Conservation (phyloP, 148 eudicot genomes). For the Talinum fruticosum region DNA sequence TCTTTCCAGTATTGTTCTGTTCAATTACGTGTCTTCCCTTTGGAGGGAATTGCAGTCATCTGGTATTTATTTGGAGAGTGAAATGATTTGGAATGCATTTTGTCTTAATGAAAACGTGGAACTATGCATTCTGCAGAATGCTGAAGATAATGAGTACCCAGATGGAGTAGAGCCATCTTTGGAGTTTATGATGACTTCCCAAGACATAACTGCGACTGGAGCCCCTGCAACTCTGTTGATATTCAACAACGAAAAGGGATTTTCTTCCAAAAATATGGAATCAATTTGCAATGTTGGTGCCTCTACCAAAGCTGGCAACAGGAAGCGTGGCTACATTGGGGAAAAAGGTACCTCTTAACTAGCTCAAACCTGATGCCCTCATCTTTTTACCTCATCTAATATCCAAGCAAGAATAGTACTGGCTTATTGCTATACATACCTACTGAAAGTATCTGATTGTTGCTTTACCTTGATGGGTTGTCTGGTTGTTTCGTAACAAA, state of each 20-base stretch:
- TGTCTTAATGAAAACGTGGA: background rate
- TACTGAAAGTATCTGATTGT: background rate
- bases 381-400: background rate
- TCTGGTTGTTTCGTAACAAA: background rate
- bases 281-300: conserved; percentile 64
- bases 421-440: background rate
- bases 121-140: conserved; percentile 45
- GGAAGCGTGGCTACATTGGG: conserved; percentile 63
- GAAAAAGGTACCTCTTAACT: conserved; percentile 54
- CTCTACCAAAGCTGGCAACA: conserved; percentile 68
- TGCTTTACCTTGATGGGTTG: background rate
- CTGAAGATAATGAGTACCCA: conserved; percentile 70
- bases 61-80: background rate
- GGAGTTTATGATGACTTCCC: conserved; percentile 61
- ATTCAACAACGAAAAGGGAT: conserved; percentile 68
- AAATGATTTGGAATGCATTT: background rate
- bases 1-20: background rate
- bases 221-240: conserved; percentile 60
- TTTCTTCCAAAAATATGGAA: conserved; percentile 51
- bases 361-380: background rate
- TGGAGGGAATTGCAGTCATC: background rate
- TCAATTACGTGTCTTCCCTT: background rate
- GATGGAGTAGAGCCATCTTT: conserved; percentile 57
- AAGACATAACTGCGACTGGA: conserved; percentile 58
- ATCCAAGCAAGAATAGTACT: background rate